Evolutionary conservation across 2,329 filamentous ascomycete genomes (phyloP), one percentile per base, ranked within the genome.

Genomic region (Septoria petroselini): DNA sequence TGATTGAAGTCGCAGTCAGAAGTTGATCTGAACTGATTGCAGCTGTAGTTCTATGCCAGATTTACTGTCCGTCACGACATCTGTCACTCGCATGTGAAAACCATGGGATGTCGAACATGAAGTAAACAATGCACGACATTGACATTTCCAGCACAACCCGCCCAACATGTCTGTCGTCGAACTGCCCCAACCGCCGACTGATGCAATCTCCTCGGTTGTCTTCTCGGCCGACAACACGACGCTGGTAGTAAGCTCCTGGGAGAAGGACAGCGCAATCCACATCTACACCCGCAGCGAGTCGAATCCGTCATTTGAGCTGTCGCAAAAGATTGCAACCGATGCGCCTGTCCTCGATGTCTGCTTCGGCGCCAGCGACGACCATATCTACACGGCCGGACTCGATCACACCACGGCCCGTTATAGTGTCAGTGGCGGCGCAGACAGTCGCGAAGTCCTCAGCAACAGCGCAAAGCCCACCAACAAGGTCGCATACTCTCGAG

Each of bases 201-300:
- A 98, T 71, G 88, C 86, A 62, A 86, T 97, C 63, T 95, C 91
- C 40, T 79, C 89, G 18, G 76, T 97, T 64, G 83, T 83, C 65
- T 98, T 95, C 76, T 88, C 91, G 58, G 87, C 89, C 29, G 82
- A 84, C n/a, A 79, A 84, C 2, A 82, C 78, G 46, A 85, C 84
- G 61, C 79, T 98, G 30, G 81, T 94, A n/a, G 91, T 91, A 61
- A 86, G 91, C 8, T 95, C 90, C 48, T 98, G 93, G 93, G 91
- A 97, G 72, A 31, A 15, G 8, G 34, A 47, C 9, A 88, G 84
- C 70, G 82, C 88, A 68, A 82, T 95, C 48, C 95, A 96, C 71
- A 77, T 91, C 44, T 97, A 97, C 76, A 41, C 42, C 5, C 52
- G 53, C 30, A 47, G 23, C 35, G 35, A 27, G 40, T 39, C 25